A percentile compares a stretch with the other conserved stretches of the same genome.
Conservation (phyloP, 139 green algal genomes). For the Chlamydomonas sp. region DNA sequence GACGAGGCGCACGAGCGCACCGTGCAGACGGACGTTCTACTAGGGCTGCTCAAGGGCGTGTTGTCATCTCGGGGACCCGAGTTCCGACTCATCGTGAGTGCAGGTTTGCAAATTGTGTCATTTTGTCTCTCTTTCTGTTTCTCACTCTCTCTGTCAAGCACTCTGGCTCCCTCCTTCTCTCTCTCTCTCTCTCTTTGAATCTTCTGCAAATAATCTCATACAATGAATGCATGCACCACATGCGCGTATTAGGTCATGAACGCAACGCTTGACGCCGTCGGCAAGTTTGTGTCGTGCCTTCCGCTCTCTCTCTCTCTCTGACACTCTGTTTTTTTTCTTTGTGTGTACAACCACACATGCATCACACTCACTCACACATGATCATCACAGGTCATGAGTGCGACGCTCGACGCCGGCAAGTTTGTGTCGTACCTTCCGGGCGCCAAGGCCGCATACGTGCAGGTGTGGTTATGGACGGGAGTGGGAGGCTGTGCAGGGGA, state of each 20-base stretch:
- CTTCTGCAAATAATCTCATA: not conserved
- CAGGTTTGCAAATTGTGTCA: conserved; percentile 30
- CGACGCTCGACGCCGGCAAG: conserved; percentile 79
- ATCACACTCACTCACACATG: conserved; percentile 60
- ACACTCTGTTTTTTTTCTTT: not conserved
- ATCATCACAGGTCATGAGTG: conserved; percentile 95
- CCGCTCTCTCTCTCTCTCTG: not conserved
- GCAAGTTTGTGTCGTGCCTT: not conserved
- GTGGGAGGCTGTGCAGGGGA: too few relatives aligned
- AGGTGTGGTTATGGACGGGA: conserved; percentile 25
- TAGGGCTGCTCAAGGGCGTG: conserved; percentile 78
- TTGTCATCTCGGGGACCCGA: not conserved
- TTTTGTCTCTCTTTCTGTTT: conserved; percentile 5
- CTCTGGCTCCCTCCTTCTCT: not conserved
- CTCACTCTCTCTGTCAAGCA: not conserved
- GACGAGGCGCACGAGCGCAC: conserved; percentile 97
- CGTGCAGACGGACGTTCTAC: conserved; percentile 85
- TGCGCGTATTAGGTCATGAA: not conserved
- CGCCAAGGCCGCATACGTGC: conserved; percentile 49
- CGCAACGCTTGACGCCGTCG: not conserved
- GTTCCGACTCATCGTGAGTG: not conserved
- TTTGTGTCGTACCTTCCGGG: conserved; percentile 68
- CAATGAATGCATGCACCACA: not conserved
- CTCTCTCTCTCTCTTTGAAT: not conserved
- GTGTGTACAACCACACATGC: conserved; percentile 13